Conservation (phyloP, 176 grass and related monocot genomes). For the Carex cristatella region DNA sequence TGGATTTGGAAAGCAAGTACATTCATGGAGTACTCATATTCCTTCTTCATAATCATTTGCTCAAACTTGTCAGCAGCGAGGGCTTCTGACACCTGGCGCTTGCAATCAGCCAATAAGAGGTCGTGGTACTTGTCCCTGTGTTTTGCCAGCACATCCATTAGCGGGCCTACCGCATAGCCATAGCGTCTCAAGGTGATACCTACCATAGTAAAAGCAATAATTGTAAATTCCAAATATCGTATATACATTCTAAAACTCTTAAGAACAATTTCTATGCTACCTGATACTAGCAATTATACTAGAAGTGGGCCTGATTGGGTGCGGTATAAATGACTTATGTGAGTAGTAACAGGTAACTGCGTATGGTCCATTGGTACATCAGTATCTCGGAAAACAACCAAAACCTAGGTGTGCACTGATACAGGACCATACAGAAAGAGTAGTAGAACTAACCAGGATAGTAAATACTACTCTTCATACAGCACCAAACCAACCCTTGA, state of each 20-base stretch:
- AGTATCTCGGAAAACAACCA: neutral
- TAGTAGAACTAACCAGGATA: neutral
- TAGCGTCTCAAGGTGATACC: slow-evolving; percentile 76
- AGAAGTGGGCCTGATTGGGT: neutral
- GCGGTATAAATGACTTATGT: neutral
- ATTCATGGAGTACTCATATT: slow-evolving; percentile 99
- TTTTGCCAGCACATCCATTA: slow-evolving; percentile 81
- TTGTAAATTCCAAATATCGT: neutral
- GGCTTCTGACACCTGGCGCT: slow-evolving; percentile 78
- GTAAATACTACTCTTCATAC: neutral
- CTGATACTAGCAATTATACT: neutral
- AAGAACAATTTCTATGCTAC: neutral
- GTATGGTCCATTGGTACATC: neutral
- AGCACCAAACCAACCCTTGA: neutral
- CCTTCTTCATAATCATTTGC: slow-evolving; percentile 99
- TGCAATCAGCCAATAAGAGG: slow-evolving; percentile 87
- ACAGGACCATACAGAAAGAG: neutral
- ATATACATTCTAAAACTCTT: neutral
- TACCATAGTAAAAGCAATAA: slow-evolving; percentile 18
- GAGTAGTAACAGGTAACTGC: neutral
- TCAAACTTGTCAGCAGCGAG: slow-evolving; percentile 86
- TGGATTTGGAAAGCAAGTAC: slow-evolving; percentile 96
- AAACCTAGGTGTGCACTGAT: neutral
- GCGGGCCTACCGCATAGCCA: slow-evolving; percentile 82
- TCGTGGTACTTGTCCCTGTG: slow-evolving; percentile 96